These are phyloP conservation scores for Gossypium herbaceum DNA, from an alignment of 345 rosid species.

Conservation along the genomic window DNA sequence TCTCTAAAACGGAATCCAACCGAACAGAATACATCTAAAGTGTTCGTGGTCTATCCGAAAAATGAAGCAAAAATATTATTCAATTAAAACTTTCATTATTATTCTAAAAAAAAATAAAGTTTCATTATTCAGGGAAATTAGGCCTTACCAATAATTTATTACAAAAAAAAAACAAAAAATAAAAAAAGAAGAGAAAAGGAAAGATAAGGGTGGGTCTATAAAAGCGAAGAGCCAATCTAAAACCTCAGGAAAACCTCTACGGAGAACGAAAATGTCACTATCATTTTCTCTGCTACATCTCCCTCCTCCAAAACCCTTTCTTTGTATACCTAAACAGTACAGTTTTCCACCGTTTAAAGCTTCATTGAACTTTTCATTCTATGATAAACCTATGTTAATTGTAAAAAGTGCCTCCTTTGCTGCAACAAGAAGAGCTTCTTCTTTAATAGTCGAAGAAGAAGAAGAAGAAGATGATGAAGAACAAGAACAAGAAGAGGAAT, in stretches of 20 bases:
- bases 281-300: slow-evolving; percentile 36
- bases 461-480: background rate
- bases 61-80: too few species aligned
- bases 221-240: slow-evolving; percentile 12
- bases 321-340: slow-evolving; percentile 19
- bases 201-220: background rate
- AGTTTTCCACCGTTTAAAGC: slow-evolving; percentile 16
- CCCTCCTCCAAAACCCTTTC: slow-evolving; percentile 27
- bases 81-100: too few species aligned
- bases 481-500: slow-evolving; percentile 21
- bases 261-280: slow-evolving; percentile 27
- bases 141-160: background rate
- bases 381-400: background rate
- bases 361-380: slow-evolving; percentile 15
- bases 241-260: slow-evolving; percentile 34
- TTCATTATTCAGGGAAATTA: background rate
- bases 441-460: slow-evolving; percentile 19
- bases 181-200: background rate
- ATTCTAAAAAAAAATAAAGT: too few species aligned
- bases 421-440: slow-evolving; percentile 10
- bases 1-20: too few species aligned
- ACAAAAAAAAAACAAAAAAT: background rate
- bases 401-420: slow-evolving; percentile 11
- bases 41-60: too few species aligned
- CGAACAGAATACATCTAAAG: too few species aligned